These are phyloP conservation scores for Tuber microsphaerosporum DNA, from an alignment of 495 filamentous ascomycete species.

Conservation along the genomic window DNA sequence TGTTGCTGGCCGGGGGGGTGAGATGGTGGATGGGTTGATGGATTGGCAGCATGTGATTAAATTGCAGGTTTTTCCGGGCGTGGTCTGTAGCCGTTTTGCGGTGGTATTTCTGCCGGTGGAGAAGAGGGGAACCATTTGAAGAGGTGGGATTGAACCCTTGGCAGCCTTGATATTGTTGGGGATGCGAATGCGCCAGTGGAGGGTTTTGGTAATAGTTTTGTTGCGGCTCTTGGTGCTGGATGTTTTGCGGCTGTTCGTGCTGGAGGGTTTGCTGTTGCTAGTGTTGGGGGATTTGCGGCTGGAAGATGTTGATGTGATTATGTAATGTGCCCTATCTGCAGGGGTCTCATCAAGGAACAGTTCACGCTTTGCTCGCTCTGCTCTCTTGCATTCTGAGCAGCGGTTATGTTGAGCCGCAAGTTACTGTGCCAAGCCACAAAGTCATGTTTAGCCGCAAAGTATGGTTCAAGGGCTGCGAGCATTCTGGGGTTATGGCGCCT, in stretches of 20 bases:
- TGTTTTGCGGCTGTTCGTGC: no score
- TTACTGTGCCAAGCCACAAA: no score
- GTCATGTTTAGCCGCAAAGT: no score
- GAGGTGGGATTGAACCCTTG: background rate
- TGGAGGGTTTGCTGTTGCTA: no score
- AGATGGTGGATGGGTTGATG: background rate
- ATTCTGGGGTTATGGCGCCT: no score
- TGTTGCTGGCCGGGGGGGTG: background rate
- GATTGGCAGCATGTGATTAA: background rate
- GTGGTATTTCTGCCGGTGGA: slow-evolving; percentile 12
- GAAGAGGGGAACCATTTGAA: background rate
- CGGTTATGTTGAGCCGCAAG: no score
- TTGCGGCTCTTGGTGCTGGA: background rate
- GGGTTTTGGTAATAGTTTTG: slow-evolving; percentile 2
- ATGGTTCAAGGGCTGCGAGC: no score
- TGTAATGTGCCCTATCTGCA: no score
- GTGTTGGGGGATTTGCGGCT: background rate
- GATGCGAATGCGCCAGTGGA: background rate
- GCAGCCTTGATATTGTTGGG: slow-evolving; percentile 3
- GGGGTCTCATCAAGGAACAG: no score
- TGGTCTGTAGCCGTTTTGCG: background rate
- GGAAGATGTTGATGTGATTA: no score
- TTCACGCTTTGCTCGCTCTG: no score
- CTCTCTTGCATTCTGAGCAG: no score
- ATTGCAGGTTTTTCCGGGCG: slow-evolving; percentile 21